Evolutionary conservation across 2,329 filamentous ascomycete species (phyloP), one percentile per base, ranked within the genome.

Genomic region (Cordyceps farinosa): DNA sequence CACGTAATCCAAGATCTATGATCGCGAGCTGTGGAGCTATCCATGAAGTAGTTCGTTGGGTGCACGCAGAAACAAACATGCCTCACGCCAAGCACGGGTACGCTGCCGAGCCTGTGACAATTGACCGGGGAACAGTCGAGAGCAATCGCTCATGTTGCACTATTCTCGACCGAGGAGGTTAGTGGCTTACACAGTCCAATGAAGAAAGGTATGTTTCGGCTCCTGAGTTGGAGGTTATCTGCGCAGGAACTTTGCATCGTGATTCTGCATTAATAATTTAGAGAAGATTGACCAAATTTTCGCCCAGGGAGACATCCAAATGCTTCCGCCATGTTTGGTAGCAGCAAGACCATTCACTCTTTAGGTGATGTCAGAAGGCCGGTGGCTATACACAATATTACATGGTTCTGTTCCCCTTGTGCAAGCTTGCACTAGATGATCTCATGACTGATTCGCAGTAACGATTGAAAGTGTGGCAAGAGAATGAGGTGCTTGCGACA

Each of bases 51-150:
- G 29, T 6, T 51, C 22, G 7, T 32, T 22, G 27, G 22, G 5
- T 51, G 47, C 45, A 50, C 42, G 45, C 56, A 59, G 27, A 38
- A 48, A 40, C 56, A 59, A 59, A 59, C 56, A 22, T 36, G 38
- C 15, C 47, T 32, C 34, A 11, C 36, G 34, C 34, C 17, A 44
- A 59, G 15, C 47, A 51, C 8, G 36, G 56, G 7, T 51, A 22
- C 34, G 27, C 11, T 59, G 34, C 56, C 56, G 47, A 51, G 45
- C 27, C 32, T 59, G 56, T 59, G 36, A 5, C 27, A 59, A 45
- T 11, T 22, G 47, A 51, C 34, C 7, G 6, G n/a, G n/a, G 42
- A 17, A 38, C 22, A n/a, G 36, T 15, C 11, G 27, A 36, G 32
- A 51, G n/a, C 34, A 32, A 22, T 51, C 29, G 22, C 22, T 51